Evolutionary conservation across 345 rosid species (phyloP).

Genomic region (Melaleuca alternifolia): DNA sequence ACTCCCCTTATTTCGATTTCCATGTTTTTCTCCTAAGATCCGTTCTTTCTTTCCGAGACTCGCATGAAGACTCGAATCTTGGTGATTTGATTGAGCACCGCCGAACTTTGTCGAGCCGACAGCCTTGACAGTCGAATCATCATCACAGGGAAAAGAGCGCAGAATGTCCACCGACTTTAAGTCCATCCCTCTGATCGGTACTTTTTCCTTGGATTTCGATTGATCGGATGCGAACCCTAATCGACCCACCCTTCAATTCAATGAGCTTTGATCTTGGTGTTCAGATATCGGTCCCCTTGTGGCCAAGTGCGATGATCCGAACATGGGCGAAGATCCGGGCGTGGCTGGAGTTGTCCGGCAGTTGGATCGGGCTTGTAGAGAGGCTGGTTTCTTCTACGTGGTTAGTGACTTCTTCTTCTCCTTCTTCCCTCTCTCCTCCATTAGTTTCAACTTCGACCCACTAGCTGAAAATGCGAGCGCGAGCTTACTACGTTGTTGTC

Average conservation of each 20-base stretch:
- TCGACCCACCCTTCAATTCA: not conserved
- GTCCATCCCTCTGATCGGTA: constrained; percentile 6
- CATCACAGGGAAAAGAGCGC: not conserved
- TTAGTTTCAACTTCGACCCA: not conserved
- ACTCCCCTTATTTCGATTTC: no score
- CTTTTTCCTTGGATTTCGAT: not conserved
- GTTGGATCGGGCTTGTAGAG: constrained; percentile 71
- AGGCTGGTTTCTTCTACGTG: constrained; percentile 90
- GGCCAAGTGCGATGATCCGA: constrained; percentile 50
- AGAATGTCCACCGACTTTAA: not conserved
- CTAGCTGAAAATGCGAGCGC: not conserved
- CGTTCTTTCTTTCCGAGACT: no score
- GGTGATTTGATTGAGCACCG: not conserved
- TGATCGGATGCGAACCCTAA: not conserved
- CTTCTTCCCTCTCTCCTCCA: not conserved
- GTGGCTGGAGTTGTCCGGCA: constrained; percentile 46
- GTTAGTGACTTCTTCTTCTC: constrained; percentile 4
- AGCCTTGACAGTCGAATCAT: not conserved
- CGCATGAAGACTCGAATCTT: no score
- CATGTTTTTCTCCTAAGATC: no score
- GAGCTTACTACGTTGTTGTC: not conserved
- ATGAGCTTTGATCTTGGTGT: not conserved
- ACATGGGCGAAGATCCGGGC: constrained; percentile 43
- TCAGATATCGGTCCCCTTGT: constrained; percentile 58
- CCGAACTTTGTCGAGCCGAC: not conserved